Conservation (phyloP, 257 asterid genomes). For the Lycium ferocissimum region DNA sequence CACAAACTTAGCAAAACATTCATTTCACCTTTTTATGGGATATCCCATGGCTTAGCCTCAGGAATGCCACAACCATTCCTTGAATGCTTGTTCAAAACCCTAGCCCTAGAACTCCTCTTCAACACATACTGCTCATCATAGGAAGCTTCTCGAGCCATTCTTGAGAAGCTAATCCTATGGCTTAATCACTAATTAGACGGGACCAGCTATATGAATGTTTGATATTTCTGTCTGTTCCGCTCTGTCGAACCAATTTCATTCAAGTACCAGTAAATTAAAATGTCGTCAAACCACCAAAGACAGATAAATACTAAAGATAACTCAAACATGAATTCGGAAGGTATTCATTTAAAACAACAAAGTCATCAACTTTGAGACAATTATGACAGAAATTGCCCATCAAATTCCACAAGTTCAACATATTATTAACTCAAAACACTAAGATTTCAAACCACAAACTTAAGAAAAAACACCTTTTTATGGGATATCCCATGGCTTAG, state of each 20-base stretch:
- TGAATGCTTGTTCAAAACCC: too few species aligned
- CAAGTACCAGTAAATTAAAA: neutral
- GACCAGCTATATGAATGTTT: neutral
- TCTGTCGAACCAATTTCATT: neutral
- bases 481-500: conserved; percentile 62
- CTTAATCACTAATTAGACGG: neutral
- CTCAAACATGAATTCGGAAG: neutral
- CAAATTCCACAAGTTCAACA: conserved; percentile 2
- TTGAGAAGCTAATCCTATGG: too few species aligned
- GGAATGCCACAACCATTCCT: conserved; percentile 58
- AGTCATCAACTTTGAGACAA: neutral
- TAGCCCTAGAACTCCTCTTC: too few species aligned
- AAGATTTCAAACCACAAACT: conserved; percentile 14
- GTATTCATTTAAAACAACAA: neutral
- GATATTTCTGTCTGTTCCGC: neutral
- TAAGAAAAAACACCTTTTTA: conserved; percentile 35
- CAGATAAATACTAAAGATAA: neutral
- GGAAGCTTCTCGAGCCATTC: too few species aligned
- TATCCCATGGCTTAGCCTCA: conserved; percentile 62
- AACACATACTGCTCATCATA: too few species aligned
- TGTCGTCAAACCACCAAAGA: neutral
- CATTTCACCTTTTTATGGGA: conserved; percentile 40
- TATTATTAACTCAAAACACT: neutral
- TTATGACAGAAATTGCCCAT: conserved; percentile 4
- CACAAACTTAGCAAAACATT: conserved; percentile 20